Evolutionary conservation across 208 protist species (phyloP).

Genomic region (Trypanosomatidae sp.): DNA sequence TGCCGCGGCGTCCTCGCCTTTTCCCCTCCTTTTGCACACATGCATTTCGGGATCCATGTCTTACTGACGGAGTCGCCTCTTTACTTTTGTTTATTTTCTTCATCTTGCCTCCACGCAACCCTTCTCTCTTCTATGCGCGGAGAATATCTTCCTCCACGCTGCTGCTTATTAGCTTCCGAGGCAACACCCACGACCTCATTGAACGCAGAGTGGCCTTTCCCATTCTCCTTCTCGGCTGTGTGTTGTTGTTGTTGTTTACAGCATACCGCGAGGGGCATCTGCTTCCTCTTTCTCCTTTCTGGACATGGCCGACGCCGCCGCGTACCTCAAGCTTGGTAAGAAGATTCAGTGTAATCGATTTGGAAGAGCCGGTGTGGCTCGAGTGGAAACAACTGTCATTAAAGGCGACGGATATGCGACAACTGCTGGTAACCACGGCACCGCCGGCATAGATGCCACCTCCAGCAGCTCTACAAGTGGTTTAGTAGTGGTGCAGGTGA

Average conservation of each 20-base stretch:
- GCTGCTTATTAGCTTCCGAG: neutral
- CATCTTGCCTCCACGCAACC: neutral
- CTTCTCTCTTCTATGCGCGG: neutral
- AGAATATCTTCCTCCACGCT: neutral
- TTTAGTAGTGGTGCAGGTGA: conserved; percentile 14
- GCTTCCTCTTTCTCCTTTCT: neutral
- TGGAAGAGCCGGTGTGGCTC: conserved; percentile 20
- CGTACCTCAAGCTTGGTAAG: conserved; percentile 14
- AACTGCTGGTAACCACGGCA: neutral
- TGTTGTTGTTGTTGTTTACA: neutral
- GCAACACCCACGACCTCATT: neutral
- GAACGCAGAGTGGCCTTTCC: neutral
- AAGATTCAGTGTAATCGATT: conserved; percentile 20
- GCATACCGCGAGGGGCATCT: neutral
- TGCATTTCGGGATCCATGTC: neutral
- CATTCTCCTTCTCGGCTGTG: neutral
- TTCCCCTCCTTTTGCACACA: neutral
- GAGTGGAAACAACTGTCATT: neutral
- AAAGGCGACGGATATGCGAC: neutral
- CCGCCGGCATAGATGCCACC: neutral
- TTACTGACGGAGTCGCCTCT: neutral
- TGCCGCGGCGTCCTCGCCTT: neutral
- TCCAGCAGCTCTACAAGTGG: neutral
- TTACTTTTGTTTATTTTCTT: neutral
- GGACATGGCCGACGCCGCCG: conserved; percentile 14